Evolutionary conservation across 306 rosid genomes (phyloP).

Genomic region (Phaseolus lunatus): DNA sequence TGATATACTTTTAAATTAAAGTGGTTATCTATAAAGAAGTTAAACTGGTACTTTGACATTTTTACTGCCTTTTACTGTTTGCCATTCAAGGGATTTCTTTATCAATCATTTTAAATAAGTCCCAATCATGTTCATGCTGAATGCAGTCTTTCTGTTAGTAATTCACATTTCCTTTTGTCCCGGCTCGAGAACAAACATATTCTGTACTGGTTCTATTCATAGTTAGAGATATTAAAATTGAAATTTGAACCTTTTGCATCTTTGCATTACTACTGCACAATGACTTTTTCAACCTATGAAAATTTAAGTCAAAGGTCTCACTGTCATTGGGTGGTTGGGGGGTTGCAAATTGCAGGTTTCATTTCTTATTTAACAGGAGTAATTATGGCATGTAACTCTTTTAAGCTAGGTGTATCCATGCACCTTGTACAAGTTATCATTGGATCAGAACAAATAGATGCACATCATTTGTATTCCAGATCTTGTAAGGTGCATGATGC

Average conservation of each 20-base stretch:
- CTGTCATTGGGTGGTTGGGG: neutral
- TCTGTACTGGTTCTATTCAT: neutral
- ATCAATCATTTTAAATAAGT: conserved; percentile 4
- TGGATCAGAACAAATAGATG: neutral
- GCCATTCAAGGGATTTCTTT: neutral
- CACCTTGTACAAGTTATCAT: neutral
- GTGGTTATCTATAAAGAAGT: neutral
- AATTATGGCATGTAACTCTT: neutral
- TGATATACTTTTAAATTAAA: neutral
- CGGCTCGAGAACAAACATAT: conserved; percentile 17
- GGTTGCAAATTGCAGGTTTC: conserved; percentile 7
- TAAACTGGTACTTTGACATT: neutral
- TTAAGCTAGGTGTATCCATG: neutral
- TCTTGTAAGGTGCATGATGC: neutral
- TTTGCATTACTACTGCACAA: neutral
- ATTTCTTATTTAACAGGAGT: neutral
- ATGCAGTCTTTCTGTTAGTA: neutral
- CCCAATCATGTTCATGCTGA: conserved; percentile 29
- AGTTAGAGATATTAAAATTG: conserved; percentile 1
- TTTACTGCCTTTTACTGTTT: neutral
- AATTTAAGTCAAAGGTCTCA: neutral
- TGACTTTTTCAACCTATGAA: neutral
- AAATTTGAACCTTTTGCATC: conserved; percentile 23
- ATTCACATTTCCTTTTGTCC: neutral
- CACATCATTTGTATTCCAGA: neutral